A percentile compares a stretch with the other conserved stretches of the same genome.
Evolutionary conservation across 73 alveolate genomes (phyloP).

Genomic region (Durusdinium trenchii): DNA sequence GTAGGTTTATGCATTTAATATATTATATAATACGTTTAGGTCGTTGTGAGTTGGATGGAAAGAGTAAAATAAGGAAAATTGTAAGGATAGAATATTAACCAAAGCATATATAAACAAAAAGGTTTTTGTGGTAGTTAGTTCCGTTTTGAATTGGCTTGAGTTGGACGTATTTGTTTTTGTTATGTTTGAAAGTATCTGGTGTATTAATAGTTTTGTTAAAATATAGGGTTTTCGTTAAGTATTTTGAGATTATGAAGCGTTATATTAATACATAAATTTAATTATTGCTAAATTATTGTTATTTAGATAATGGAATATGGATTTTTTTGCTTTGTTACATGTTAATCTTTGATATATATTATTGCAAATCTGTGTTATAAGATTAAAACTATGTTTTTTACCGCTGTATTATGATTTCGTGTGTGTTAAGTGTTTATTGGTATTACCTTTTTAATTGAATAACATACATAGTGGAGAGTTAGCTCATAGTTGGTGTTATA

Average conservation of each 20-base stretch:
- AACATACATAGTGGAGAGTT: not conserved
- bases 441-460: not conserved
- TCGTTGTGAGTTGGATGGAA: too few relatives aligned
- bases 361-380: too few relatives aligned
- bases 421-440: not conserved
- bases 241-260: too few relatives aligned
- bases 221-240: too few relatives aligned
- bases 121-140: not conserved
- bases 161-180: not conserved
- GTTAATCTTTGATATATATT: not conserved
- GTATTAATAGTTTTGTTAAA: not conserved
- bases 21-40: too few relatives aligned
- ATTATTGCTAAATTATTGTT: not conserved
- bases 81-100: not conserved
- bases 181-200: too few relatives aligned
- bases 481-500: not conserved
- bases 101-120: not conserved
- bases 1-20: too few relatives aligned
- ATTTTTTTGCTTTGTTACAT: not conserved
- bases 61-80: too few relatives aligned
- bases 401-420: not conserved
- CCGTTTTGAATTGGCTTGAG: not conserved
- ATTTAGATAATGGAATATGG: not conserved
- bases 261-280: not conserved
- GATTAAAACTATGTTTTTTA: not conserved